Percentiles rank a stretch among this genome's conserved stretches.
phyloP scores from a whole-genome alignment of 345 rosid species.

The Populus deltoides region DNA sequence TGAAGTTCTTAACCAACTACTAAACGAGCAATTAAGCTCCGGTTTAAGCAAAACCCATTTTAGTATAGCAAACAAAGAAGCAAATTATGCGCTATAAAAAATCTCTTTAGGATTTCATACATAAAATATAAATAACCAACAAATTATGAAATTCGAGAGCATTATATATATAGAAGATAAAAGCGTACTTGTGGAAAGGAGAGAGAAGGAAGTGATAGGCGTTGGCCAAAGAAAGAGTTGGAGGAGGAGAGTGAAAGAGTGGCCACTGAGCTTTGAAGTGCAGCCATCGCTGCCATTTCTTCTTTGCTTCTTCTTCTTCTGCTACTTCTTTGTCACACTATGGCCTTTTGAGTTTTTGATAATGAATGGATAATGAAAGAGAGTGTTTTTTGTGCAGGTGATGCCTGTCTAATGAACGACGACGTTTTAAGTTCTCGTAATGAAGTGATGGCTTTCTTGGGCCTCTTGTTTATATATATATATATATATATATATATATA shows the following conservation, averaged over 20 bases:
- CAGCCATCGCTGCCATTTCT: conserved; percentile 67
- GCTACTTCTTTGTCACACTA: conserved; percentile 9
- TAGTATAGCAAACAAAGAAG: not conserved
- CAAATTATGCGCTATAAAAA: not conserved
- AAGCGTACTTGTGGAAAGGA: conserved; percentile 41
- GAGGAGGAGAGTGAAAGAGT: conserved; percentile 58
- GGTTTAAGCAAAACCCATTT: conserved; percentile 15
- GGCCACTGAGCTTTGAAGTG: conserved; percentile 69
- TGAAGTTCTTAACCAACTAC: not conserved
- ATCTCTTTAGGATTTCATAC: not conserved
- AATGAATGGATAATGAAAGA: conserved; percentile 30
- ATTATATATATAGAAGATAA: not conserved
- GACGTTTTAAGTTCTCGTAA: not conserved
- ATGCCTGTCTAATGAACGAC: not conserved
- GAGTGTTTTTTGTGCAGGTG: not conserved
- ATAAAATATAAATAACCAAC: not conserved
- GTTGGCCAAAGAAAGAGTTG: conserved; percentile 64
- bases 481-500: too few relatives aligned
- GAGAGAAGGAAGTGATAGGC: conserved; percentile 46
- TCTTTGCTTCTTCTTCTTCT: conserved; percentile 22
- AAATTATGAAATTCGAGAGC: not conserved
- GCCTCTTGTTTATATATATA: not conserved
- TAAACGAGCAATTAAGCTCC: not conserved
- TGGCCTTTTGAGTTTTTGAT: conserved; percentile 2
- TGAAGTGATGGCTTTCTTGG: not conserved